Evolutionary conservation across 2,329 filamentous ascomycete species (phyloP).

Genomic region (Neoscytalidium dimidiatum): DNA sequence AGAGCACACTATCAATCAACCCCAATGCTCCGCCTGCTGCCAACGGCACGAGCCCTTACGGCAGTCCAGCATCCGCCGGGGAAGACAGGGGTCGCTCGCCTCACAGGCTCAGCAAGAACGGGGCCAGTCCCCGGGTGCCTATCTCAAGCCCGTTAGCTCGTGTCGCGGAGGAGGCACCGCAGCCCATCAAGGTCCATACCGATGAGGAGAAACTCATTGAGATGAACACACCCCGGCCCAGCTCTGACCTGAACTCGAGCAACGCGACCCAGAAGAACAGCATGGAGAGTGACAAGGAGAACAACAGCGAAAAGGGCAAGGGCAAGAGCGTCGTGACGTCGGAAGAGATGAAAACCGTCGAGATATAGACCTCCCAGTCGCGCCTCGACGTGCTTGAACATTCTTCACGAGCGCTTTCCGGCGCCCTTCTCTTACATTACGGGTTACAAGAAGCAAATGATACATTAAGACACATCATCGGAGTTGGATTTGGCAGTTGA

Average conservation of each 20-base stretch:
- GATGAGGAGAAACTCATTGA: slow-evolving; percentile 46
- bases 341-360: slow-evolving; percentile 51
- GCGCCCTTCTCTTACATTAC: slow-evolving; percentile 8
- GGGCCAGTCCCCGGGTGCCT: slow-evolving; percentile 64
- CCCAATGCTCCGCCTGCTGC: slow-evolving; percentile 53
- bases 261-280: slow-evolving; percentile 31
- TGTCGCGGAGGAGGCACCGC: slow-evolving; percentile 67
- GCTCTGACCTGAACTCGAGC: slow-evolving; percentile 32
- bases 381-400: not conserved
- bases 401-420: not conserved
- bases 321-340: slow-evolving; percentile 24
- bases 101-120: slow-evolving; percentile 65
- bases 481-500: slow-evolving; percentile 13
- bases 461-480: slow-evolving; percentile 17
- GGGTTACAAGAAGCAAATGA: slow-evolving; percentile 18
- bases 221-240: slow-evolving; percentile 43
- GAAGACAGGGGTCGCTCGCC: slow-evolving; percentile 69
- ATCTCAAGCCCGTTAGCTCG: slow-evolving; percentile 73
- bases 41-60: slow-evolving; percentile 56
- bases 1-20: slow-evolving; percentile 54
- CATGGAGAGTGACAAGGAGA: slow-evolving; percentile 42
- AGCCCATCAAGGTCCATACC: slow-evolving; percentile 40
- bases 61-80: slow-evolving; percentile 53
- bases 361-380: slow-evolving; percentile 38
- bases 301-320: slow-evolving; percentile 30